A percentile compares a stretch with the other conserved stretches of the same genome.
phyloP scores from a whole-genome alignment of 164 flowering plant species.

The Sedum album region DNA sequence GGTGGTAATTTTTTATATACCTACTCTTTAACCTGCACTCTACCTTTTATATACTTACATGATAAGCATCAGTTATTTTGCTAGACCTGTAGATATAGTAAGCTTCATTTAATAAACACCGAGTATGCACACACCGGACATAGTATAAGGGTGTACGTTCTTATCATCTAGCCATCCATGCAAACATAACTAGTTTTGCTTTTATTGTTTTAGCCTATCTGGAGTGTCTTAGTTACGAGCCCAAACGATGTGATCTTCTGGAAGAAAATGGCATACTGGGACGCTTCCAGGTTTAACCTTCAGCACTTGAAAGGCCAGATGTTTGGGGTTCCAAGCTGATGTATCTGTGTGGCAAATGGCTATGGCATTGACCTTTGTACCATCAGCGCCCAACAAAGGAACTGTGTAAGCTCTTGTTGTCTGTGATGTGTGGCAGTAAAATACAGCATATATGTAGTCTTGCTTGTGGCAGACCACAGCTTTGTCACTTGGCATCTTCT shows the following conservation, averaged over 20 bases:
- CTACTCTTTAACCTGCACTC: too few relatives aligned
- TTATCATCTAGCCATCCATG: background rate
- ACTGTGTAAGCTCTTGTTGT: constrained; percentile 5
- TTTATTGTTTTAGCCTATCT: background rate
- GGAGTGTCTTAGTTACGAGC: background rate
- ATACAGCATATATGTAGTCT: constrained; percentile 29
- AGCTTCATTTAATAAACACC: background rate
- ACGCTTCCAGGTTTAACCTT: constrained; percentile 9
- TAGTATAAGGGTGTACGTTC: background rate
- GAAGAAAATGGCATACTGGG: constrained; percentile 12
- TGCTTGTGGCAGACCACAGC: constrained; percentile 33
- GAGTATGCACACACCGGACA: background rate
- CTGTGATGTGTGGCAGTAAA: constrained; percentile 25
- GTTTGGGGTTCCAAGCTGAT: background rate
- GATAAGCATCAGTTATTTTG: background rate
- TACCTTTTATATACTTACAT: too few relatives aligned
- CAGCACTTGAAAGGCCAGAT: constrained; percentile 1
- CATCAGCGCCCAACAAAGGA: constrained; percentile 7
- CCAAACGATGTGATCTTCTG: constrained; percentile 7
- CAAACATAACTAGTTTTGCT: background rate
- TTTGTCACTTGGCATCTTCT: constrained; percentile 18
- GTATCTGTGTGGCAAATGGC: constrained; percentile 5
- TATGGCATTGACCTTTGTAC: constrained; percentile 2
- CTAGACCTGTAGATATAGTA: background rate
- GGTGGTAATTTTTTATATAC: too few relatives aligned